Evolutionary conservation across 176 grass and related monocot genomes (phyloP), one percentile per base, ranked within the genome.

Genomic region (Musa acuminata): DNA sequence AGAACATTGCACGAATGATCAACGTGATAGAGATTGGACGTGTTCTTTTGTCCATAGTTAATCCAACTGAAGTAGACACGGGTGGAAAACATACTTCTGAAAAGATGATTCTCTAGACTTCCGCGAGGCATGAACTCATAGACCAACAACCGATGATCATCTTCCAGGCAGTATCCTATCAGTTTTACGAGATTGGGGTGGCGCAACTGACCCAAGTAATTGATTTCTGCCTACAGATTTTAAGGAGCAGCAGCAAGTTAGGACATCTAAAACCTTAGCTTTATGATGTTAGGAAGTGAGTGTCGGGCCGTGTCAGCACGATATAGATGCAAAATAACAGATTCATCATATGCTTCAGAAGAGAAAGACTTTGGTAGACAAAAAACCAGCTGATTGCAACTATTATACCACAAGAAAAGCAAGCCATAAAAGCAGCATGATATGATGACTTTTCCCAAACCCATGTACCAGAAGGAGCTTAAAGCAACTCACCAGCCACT

Each of bases 51-150:
- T 43, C 35, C 35, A 43, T 5, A 43, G 35, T 20, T 62, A 16
- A 22, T 62, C 58, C 8, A 6, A 43, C 35, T 7, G 11, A 10
- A 63, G 19, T 8, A 65, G 63, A 20, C 11, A 22, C 11, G 55
- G 14, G 20, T 16, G 55, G 22, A 62, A 52, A 80, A 59, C 85
- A 85, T 83, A 98, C 94, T 93, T 82, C 94, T 91, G 79, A 98
- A 98, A 65, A 98, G 90, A 81, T 98, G 94, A 82, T 98, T 91
- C 86, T 98, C 94, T 84, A 98, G 84, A 80, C 94, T 93, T 71
- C 94, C 94, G 69, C 84, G 87, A 17, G 88, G 88, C 90, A 98
- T 93, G 80, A 91, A 98, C 65, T 98, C 94, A 2, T 98, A 98
- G 21, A 98, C 88, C 24, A 98, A 87, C 71, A 98, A 88, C 27